Percentiles rank a stretch among this genome's conserved stretches.
phyloP scores from a whole-genome alignment of 306 rosid species.

The Sicyos edulis region DNA sequence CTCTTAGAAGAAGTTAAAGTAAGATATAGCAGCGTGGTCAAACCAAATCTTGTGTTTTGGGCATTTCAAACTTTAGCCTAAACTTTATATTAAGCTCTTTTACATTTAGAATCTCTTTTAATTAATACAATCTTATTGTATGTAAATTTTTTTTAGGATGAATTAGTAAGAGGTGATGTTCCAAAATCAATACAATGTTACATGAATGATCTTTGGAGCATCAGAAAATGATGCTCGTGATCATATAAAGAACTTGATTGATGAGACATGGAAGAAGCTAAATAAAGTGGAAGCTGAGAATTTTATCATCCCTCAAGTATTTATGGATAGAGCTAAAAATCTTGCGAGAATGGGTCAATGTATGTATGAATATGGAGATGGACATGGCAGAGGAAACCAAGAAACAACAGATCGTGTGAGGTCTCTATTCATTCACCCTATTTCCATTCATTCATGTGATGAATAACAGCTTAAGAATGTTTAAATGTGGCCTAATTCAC shows the following conservation, averaged over 20 bases:
- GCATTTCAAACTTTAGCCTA: no score
- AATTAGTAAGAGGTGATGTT: no score
- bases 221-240: not conserved
- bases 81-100: no score
- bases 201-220: not conserved
- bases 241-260: not conserved
- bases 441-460: not conserved
- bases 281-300: not conserved
- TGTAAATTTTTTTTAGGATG: not conserved
- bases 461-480: no score
- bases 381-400: not conserved
- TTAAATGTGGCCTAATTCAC: no score
- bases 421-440: not conserved
- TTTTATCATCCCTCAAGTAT: not conserved
- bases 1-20: no score
- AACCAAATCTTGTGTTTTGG: no score
- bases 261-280: no score
- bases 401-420: not conserved
- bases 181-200: not conserved
- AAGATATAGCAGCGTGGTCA: no score
- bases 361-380: no score
- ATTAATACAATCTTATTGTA: no score
- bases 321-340: not conserved
- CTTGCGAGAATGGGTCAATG: not conserved
- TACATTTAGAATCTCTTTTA: no score